Evolutionary conservation across 768 basidiomycete species (phyloP).

Genomic region (Russula emetica): DNA sequence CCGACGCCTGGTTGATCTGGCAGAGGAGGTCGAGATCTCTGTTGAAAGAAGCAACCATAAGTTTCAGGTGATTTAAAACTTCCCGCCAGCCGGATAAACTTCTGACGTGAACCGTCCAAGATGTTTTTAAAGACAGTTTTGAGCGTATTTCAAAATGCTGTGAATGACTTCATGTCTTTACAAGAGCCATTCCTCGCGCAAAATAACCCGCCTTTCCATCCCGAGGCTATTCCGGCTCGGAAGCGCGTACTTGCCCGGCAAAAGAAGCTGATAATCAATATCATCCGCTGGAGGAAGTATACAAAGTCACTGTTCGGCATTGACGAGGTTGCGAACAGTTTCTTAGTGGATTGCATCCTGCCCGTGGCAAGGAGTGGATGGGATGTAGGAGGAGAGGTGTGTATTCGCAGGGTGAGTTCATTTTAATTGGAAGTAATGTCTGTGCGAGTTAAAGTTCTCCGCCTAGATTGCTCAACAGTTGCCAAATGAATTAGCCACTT

Average conservation of each 20-base stretch:
- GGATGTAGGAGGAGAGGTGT: conserved; percentile 80
- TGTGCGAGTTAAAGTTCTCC: conserved; percentile 11
- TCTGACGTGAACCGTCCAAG: conserved; percentile 36
- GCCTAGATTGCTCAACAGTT: conserved; percentile 20
- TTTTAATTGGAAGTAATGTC: neutral
- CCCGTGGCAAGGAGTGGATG: conserved; percentile 71
- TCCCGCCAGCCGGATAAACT: conserved; percentile 1
- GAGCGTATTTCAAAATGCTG: conserved; percentile 49
- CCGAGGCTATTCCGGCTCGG: conserved; percentile 68
- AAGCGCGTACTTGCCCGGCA: conserved; percentile 61
- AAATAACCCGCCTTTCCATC: conserved; percentile 58
- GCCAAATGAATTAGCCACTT: conserved; percentile 30
- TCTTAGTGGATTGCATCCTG: conserved; percentile 58
- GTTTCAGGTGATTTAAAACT: conserved; percentile 48
- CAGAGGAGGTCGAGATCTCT: conserved; percentile 76
- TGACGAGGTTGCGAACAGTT: conserved; percentile 48
- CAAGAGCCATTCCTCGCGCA: conserved; percentile 48
- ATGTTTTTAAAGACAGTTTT: conserved; percentile 53
- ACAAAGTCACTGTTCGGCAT: conserved; percentile 55
- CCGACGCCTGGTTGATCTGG: conserved; percentile 61
- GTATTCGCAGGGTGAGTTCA: conserved; percentile 52
- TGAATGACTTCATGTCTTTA: conserved; percentile 47
- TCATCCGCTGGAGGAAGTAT: conserved; percentile 74
- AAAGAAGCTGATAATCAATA: conserved; percentile 67
- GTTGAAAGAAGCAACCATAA: conserved; percentile 60